Evolutionary conservation across 2,329 filamentous ascomycete genomes (phyloP).

Genomic region (Blastomyces percursus): DNA sequence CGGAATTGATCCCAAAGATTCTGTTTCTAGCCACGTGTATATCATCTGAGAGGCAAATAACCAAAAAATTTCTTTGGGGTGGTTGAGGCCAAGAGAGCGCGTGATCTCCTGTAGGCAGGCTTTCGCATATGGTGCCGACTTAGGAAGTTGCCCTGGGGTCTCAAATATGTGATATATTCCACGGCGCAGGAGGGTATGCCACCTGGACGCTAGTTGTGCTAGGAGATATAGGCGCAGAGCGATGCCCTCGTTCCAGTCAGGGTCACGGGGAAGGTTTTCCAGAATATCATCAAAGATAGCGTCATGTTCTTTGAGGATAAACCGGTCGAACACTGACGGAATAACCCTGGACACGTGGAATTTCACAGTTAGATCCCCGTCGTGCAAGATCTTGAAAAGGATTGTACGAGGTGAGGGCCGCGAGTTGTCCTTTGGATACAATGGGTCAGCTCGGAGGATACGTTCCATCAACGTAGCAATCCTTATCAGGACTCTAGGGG

Average conservation of each 20-base stretch:
- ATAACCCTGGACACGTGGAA: slow-evolving; percentile 61
- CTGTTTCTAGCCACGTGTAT: slow-evolving; percentile 73
- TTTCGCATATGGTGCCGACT: slow-evolving; percentile 58
- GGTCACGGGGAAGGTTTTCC: slow-evolving; percentile 62
- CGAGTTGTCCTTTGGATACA: slow-evolving; percentile 52
- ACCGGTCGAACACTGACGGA: slow-evolving; percentile 66
- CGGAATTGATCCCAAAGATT: slow-evolving; percentile 61
- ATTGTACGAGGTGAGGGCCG: slow-evolving; percentile 57
- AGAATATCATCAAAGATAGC: slow-evolving; percentile 75
- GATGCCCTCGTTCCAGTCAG: slow-evolving; percentile 66
- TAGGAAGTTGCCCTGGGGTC: slow-evolving; percentile 60
- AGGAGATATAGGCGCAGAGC: slow-evolving; percentile 70
- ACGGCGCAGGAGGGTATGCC: slow-evolving; percentile 75
- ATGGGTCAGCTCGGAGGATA: slow-evolving; percentile 55
- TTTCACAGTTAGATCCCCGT: slow-evolving; percentile 59
- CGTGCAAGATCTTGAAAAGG: slow-evolving; percentile 60
- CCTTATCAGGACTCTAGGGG: slow-evolving; percentile 54
- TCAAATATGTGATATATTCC: slow-evolving; percentile 94
- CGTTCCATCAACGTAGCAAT: slow-evolving; percentile 59
- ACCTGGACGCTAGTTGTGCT: slow-evolving; percentile 64
- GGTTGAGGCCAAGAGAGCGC: slow-evolving; percentile 50
- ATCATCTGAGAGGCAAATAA: slow-evolving; percentile 82
- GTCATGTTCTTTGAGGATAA: slow-evolving; percentile 72
- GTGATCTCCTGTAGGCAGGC: slow-evolving; percentile 60
- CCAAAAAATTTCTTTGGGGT: slow-evolving; percentile 60